Percentiles rank a stretch among this genome's conserved stretches.
These are phyloP conservation scores for Bolboschoenoplectus hybrid DNA, from an alignment of 202 grass and related monocot species.

Conservation along the genomic window DNA sequence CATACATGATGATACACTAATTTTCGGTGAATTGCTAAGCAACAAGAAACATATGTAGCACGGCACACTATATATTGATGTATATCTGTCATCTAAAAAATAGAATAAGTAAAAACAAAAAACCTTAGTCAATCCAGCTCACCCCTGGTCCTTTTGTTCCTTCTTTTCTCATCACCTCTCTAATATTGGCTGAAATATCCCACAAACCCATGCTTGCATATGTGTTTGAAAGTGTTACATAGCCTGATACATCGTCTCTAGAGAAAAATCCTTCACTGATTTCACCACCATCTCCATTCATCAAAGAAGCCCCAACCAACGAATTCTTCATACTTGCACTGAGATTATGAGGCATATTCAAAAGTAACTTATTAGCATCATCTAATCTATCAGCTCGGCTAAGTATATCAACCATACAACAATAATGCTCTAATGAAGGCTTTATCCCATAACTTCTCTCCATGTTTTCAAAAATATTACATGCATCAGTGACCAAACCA, in stretches of 20 bases:
- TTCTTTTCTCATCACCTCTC: constrained; percentile 7
- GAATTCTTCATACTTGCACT: constrained; percentile 9
- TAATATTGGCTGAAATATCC: constrained; percentile 29
- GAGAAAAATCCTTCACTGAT: not conserved
- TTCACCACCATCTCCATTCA: constrained; percentile 24
- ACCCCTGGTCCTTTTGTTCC: not conserved
- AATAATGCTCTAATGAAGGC: too few relatives aligned
- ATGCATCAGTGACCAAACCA: too few relatives aligned
- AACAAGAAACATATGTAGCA: too few relatives aligned
- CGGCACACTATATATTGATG: too few relatives aligned
- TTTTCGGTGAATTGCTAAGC: too few relatives aligned
- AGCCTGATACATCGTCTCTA: constrained; percentile 23
- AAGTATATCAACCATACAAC: too few relatives aligned
- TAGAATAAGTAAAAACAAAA: not conserved
- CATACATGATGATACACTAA: too few relatives aligned
- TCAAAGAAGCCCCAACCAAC: not conserved
- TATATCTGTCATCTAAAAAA: too few relatives aligned
- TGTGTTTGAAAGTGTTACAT: constrained; percentile 16
- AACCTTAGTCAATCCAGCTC: constrained; percentile 7
- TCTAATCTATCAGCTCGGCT: too few relatives aligned
- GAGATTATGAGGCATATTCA: constrained; percentile 8
- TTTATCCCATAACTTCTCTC: too few relatives aligned
- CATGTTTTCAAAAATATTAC: too few relatives aligned
- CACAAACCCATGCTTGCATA: constrained; percentile 21
- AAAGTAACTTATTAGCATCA: not conserved